A percentile compares a stretch with the other conserved stretches of the same genome.
These are phyloP conservation scores for Alternaria tenuissima DNA, from an alignment of 2,329 filamentous ascomycete species.

Conservation along the genomic window DNA sequence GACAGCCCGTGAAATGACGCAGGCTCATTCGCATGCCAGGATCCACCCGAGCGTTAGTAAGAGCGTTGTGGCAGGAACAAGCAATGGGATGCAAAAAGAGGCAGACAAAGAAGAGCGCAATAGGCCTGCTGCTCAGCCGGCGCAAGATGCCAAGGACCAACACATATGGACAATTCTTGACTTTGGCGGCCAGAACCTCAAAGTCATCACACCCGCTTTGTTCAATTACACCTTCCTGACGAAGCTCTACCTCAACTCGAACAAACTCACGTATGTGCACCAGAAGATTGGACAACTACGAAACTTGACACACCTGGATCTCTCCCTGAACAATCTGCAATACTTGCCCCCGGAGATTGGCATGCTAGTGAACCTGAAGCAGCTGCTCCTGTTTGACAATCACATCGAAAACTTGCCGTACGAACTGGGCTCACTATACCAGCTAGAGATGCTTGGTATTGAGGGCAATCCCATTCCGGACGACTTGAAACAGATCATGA, in stretches of 20 bases:
- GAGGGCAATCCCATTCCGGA: slow-evolving; percentile 88
- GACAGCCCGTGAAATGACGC: slow-evolving; percentile 72
- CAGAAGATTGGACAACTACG: slow-evolving; percentile 82
- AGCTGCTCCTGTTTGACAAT: slow-evolving; percentile 90
- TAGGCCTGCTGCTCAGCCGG: slow-evolving; percentile 67
- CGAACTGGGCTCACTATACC: slow-evolving; percentile 88
- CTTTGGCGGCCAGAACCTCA: slow-evolving; percentile 93
- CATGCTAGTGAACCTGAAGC: slow-evolving; percentile 93
- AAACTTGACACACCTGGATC: slow-evolving; percentile 81
- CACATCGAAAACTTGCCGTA: slow-evolving; percentile 80
- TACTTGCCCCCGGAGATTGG: slow-evolving; percentile 89
- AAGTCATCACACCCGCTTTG: slow-evolving; percentile 78
- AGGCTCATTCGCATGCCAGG: slow-evolving; percentile 78
- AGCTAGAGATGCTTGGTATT: slow-evolving; percentile 87
- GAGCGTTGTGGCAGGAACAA: slow-evolving; percentile 65
- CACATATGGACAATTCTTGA: slow-evolving; percentile 95
- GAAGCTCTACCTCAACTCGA: slow-evolving; percentile 92
- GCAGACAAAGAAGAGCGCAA: slow-evolving; percentile 67
- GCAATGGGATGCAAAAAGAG: slow-evolving; percentile 60
- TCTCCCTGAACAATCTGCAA: slow-evolving; percentile 85
- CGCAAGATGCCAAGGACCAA: slow-evolving; percentile 51
- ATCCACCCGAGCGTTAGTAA: slow-evolving; percentile 75
- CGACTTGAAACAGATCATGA: slow-evolving; percentile 79
- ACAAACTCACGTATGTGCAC: slow-evolving; percentile 84
- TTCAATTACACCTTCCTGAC: slow-evolving; percentile 89